These are phyloP conservation scores for Reticulascus tulasneorum DNA, from an alignment of 2,329 filamentous ascomycete species.

Conservation along the genomic window DNA sequence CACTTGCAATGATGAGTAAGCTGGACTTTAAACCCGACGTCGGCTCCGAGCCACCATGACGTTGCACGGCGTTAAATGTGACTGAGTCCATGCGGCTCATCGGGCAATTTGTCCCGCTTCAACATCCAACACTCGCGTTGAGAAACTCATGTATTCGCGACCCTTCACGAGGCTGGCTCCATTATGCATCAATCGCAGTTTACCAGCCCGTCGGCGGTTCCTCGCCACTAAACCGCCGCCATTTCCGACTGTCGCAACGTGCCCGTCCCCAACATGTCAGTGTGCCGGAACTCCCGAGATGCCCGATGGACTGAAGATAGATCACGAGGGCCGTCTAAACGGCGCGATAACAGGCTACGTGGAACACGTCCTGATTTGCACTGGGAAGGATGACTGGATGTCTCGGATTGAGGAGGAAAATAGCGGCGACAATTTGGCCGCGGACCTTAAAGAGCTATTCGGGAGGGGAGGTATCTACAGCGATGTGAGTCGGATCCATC, in stretches of 20 bases:
- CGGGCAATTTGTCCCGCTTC: too few species aligned
- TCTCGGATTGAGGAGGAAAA: slow-evolving; percentile 83
- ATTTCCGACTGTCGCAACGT: slow-evolving; percentile 48
- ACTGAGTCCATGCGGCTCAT: too few species aligned
- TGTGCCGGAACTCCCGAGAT: slow-evolving; percentile 65
- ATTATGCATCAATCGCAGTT: background rate
- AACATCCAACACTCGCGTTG: too few species aligned
- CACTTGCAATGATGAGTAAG: too few species aligned
- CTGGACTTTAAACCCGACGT: too few species aligned
- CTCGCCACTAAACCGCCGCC: slow-evolving; percentile 13
- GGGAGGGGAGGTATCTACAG: slow-evolving; percentile 62
- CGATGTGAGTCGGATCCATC: slow-evolving; percentile 54
- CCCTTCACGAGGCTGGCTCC: too few species aligned
- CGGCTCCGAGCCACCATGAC: too few species aligned
- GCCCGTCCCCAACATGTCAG: slow-evolving; percentile 71
- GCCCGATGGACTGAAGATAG: slow-evolving; percentile 69
- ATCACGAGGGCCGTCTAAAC: slow-evolving; percentile 64
- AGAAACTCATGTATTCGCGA: too few species aligned
- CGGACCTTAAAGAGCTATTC: slow-evolving; percentile 67
- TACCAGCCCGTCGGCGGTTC: slow-evolving; percentile 1
- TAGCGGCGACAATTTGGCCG: slow-evolving; percentile 60
- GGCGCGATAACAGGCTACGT: slow-evolving; percentile 75
- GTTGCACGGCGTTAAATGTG: too few species aligned
- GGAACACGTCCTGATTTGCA: slow-evolving; percentile 81
- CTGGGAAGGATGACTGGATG: slow-evolving; percentile 74